These are phyloP conservation scores for Biancaea sappan DNA, from an alignment of 306 rosid species.

Conservation along the genomic window DNA sequence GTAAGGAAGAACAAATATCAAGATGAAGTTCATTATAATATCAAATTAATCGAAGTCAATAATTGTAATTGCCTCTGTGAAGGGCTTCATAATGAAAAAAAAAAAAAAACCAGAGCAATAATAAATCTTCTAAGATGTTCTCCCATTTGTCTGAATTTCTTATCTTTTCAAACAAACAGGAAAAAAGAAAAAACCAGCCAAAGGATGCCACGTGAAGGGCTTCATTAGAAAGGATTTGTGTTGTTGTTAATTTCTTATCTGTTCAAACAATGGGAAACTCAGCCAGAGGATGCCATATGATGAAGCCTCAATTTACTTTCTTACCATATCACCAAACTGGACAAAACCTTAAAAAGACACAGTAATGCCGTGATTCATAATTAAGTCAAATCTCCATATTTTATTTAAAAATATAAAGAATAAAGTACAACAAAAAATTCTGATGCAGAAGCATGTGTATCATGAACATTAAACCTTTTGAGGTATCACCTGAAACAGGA, in stretches of 20 bases:
- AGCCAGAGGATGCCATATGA: conserved; percentile 9
- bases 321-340: neutral
- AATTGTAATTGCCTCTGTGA: neutral
- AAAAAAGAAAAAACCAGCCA: neutral
- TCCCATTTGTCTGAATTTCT: neutral
- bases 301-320: neutral
- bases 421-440: neutral
- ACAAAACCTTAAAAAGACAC: conserved; percentile 15
- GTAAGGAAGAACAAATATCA: neutral
- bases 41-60: neutral
- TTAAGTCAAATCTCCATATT: conserved; percentile 7
- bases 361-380: conserved; percentile 13
- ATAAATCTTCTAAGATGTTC: neutral
- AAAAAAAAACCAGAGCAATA: neutral
- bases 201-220: neutral
- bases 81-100: neutral
- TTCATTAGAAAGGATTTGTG: neutral
- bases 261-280: neutral
- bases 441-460: neutral
- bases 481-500: neutral
- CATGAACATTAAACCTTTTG: neutral
- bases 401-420: neutral
- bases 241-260: neutral
- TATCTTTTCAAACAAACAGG: neutral
- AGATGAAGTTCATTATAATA: neutral